phyloP scores from a whole-genome alignment of 1,284 basidiomycete genomes.

The Boletus albobrunnescens region DNA sequence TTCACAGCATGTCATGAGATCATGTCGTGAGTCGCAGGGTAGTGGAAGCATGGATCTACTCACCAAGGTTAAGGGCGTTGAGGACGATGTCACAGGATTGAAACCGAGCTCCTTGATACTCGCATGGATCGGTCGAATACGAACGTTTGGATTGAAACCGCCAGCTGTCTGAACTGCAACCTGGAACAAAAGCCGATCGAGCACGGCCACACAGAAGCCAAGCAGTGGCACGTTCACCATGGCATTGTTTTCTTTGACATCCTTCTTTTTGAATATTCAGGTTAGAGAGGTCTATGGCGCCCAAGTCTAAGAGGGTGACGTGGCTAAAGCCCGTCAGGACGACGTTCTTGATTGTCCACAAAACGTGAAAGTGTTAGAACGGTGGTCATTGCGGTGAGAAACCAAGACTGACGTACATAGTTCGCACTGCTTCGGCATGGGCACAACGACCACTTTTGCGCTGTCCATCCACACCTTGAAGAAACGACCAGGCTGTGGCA shows the following conservation, averaged over 20 bases:
- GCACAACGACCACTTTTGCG: conserved; percentile 29
- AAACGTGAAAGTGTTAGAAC: conserved; percentile 2
- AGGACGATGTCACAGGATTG: conserved; percentile 87
- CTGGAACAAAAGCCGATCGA: conserved; percentile 36
- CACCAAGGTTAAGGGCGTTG: conserved; percentile 93
- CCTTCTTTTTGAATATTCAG: conserved; percentile 97
- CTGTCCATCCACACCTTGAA: conserved; percentile 15
- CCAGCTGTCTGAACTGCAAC: conserved; percentile 87
- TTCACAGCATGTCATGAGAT: too few relatives aligned
- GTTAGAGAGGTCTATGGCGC: conserved; percentile 98
- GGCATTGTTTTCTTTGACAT: conserved; percentile 95
- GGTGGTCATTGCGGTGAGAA: neutral
- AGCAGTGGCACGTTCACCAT: conserved; percentile 44
- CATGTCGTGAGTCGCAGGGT: too few relatives aligned
- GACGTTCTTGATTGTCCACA: conserved; percentile 83
- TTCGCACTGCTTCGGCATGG: conserved; percentile 80
- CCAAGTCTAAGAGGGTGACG: conserved; percentile 92
- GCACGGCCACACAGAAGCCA: neutral
- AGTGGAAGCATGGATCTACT: conserved; percentile 25
- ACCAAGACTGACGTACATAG: conserved; percentile 64
- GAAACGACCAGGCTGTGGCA: too few relatives aligned
- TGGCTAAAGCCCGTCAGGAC: conserved; percentile 90
- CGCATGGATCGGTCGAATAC: conserved; percentile 86
- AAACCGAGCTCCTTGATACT: conserved; percentile 97
- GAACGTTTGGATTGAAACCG: conserved; percentile 89